A percentile compares a stretch with the other conserved stretches of the same genome.
Evolutionary conservation across 164 flowering plant species (phyloP).

Genomic region (Aristolochia contorta): DNA sequence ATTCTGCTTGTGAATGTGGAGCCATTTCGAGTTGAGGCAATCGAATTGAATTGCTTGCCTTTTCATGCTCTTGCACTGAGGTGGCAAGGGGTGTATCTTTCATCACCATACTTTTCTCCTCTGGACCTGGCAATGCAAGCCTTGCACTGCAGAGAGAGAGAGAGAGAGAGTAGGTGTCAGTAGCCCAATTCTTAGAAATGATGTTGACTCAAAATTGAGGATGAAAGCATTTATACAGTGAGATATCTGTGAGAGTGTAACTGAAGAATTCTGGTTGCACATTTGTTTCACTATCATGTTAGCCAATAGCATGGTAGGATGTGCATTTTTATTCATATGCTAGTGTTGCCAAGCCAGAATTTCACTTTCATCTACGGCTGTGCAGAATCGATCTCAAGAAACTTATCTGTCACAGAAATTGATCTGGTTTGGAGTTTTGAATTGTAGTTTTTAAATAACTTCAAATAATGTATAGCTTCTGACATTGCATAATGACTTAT

Average conservation of each 20-base stretch:
- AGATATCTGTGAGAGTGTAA: background rate
- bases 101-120: conserved; percentile 54
- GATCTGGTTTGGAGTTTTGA: background rate
- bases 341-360: no score
- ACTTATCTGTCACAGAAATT: background rate
- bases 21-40: conserved; percentile 6
- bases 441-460: background rate
- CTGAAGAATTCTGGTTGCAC: background rate
- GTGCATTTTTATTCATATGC: no score
- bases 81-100: conserved; percentile 22
- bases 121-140: conserved; percentile 84
- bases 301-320: background rate
- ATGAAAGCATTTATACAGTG: background rate
- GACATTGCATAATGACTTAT: background rate
- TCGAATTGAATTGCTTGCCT: conserved; percentile 10
- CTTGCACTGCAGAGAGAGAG: conserved; percentile 57
- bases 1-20: conserved; percentile 5
- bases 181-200: background rate
- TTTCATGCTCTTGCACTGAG: conserved; percentile 3
- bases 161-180: conserved; percentile 6
- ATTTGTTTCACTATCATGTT: background rate
- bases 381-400: background rate
- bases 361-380: background rate
- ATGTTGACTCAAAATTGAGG: background rate
- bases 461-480: background rate